Base-by-base conservation (phyloP, 2,329 filamentous ascomycete species). In the Sporothrix curviconia region DNA sequence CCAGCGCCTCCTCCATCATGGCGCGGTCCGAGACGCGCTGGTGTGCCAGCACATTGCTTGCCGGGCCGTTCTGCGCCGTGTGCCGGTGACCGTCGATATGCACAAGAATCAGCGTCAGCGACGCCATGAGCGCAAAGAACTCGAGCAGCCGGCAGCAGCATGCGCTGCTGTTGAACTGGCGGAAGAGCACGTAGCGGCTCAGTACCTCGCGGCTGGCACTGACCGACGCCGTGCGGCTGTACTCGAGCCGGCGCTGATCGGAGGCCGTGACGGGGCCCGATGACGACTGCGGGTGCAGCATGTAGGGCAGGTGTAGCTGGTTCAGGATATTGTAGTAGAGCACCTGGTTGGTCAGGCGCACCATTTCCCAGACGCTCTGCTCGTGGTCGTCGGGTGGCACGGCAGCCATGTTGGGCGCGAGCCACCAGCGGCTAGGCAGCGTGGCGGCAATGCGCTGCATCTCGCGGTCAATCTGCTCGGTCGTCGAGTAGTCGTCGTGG, bases 401-500 rank as follows among this genome's bases (percentile, higher is more conserved):
- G 3, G 59, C 49, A 7, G 60, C n/a, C 19, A 55, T 14, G 11
- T 66, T 52, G 9, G 67, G 66, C 8, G 65, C 57, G 4, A 70
- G 58, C 76, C 75, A 78, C 74, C 75, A 78, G 37, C 70, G 66
- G 4, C 70, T 61, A 2, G 75, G 70, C 71, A 77, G 68, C 3
- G 62, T 64, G 1, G 63, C 63, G 0, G 71, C 68, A 6, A 71
- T 69, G 3, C 70, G 63, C 40, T 70, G 70, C 7, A 78, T 64
- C 22, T 73, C 59, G 39, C 58, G 60, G 59, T 78, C 76, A 7
- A 75, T 68, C 22, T 71, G 65, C 2, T 61, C 56, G 1, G 70
- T 73, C 15, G 63, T 59, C 2, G 58, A 58, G 22, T 71, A 51
- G 50, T 72, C 62, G 22, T 68, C 60, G 49, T 28, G 28, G 12